Conservation (phyloP, 2,329 filamentous ascomycete species). For the Penicillium sp. region DNA sequence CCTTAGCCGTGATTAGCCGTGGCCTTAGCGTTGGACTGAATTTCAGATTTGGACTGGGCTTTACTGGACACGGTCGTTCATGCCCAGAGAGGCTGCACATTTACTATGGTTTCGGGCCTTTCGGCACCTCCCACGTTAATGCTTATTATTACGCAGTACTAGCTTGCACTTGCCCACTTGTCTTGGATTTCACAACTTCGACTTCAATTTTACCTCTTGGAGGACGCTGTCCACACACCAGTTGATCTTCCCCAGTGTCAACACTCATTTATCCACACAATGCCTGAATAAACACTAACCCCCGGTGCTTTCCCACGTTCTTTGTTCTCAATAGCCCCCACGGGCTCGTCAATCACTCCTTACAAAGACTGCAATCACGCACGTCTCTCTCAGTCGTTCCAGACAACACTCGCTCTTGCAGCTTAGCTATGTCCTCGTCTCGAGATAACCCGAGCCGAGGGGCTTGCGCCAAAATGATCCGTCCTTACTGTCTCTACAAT, state of each 20-base stretch:
- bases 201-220: background rate
- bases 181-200: background rate
- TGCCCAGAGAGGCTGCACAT: no score
- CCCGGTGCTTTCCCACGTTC: background rate
- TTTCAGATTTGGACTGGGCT: no score
- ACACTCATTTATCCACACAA: background rate
- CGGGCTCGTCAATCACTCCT: background rate
- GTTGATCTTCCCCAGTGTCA: background rate
- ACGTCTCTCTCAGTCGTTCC: background rate
- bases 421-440: background rate
- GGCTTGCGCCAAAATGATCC: conserved; percentile 1
- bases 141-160: no score
- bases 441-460: background rate
- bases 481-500: conserved; percentile 11
- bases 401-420: background rate
- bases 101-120: background rate
- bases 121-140: no score
- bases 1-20: conserved; percentile 9
- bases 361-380: conserved; percentile 1
- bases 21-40: no score
- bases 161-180: background rate
- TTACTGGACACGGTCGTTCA: no score
- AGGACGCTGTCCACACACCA: background rate
- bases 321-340: background rate
- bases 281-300: background rate